Percentiles rank a stretch among this genome's conserved stretches.
phyloP scores from a whole-genome alignment of 2,329 filamentous ascomycete species.

The Xylaria sp. region DNA sequence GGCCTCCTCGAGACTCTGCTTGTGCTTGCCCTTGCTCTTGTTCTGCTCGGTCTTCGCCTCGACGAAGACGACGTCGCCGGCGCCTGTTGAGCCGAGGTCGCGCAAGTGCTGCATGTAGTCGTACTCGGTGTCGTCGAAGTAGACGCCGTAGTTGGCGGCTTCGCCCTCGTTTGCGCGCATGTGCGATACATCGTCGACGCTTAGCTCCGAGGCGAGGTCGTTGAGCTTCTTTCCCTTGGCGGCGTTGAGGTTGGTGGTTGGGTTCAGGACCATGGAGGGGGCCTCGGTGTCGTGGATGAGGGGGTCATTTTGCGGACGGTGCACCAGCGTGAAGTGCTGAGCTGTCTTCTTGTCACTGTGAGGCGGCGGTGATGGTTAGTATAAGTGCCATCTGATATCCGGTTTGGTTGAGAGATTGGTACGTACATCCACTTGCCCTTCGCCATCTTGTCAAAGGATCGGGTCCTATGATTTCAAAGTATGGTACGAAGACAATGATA shows the following conservation, averaged over 20 bases:
- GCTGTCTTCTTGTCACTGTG: slow-evolving; percentile 80
- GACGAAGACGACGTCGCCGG: slow-evolving; percentile 75
- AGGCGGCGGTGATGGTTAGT: slow-evolving; percentile 8
- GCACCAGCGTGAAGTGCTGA: slow-evolving; percentile 88
- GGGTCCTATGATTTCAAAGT: neutral
- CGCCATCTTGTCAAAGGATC: slow-evolving; percentile 53
- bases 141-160: slow-evolving; percentile 88
- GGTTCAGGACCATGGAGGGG: slow-evolving; percentile 86
- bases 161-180: slow-evolving; percentile 91
- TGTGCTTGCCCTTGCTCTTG: slow-evolving; percentile 69
- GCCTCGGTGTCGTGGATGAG: slow-evolving; percentile 88
- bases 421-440: slow-evolving; percentile 70
- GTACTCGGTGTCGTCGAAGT: slow-evolving; percentile 90
- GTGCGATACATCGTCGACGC: slow-evolving; percentile 50
- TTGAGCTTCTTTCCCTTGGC: slow-evolving; percentile 59
- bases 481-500: neutral
- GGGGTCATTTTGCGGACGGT: slow-evolving; percentile 95
- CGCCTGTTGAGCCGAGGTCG: slow-evolving; percentile 64
- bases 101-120: slow-evolving; percentile 99
- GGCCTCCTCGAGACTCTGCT: slow-evolving; percentile 76
- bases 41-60: slow-evolving; percentile 53
- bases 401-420: neutral
- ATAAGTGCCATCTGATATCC: neutral
- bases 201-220: slow-evolving; percentile 73
- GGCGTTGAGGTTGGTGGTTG: slow-evolving; percentile 46